Conservation (phyloP, 2,329 filamentous ascomycete genomes). For the Chrysosporium keratinophilum region DNA sequence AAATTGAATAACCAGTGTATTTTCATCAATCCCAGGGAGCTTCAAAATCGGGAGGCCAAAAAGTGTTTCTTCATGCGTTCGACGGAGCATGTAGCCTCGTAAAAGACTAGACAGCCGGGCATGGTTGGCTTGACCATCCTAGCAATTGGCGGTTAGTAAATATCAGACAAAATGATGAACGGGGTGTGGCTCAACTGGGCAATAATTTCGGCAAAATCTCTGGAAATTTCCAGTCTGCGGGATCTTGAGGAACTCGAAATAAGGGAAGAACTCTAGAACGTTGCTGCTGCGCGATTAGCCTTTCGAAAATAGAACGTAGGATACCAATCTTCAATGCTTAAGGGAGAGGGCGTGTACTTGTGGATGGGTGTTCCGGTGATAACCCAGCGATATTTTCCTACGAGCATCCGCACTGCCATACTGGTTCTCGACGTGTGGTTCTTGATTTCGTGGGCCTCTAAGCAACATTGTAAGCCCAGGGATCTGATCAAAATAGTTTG, state of each 20-base stretch:
- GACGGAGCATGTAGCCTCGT: conserved; percentile 42
- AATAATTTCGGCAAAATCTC: conserved; percentile 10
- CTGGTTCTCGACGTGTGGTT: conserved; percentile 28
- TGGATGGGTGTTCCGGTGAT: conserved; percentile 33
- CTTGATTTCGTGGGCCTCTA: conserved; percentile 31
- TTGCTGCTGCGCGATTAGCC: conserved; percentile 17
- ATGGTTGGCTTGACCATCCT: conserved; percentile 16
- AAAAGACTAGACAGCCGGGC: conserved; percentile 25
- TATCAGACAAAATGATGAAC: background rate
- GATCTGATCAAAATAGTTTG: too few relatives aligned
- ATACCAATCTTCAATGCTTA: background rate
- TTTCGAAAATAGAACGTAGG: background rate
- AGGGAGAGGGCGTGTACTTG: conserved; percentile 23
- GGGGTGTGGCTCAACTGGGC: background rate
- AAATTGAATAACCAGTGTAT: conserved; percentile 39
- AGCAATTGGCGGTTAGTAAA: background rate
- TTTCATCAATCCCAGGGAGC: conserved; percentile 41
- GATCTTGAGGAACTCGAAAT: conserved; percentile 30
- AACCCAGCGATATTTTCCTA: conserved; percentile 30
- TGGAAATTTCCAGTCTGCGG: conserved; percentile 21
- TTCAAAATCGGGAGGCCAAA: conserved; percentile 46
- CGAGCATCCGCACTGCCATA: conserved; percentile 28
- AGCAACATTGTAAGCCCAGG: background rate
- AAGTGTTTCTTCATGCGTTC: conserved; percentile 45
- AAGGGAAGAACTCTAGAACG: conserved; percentile 32